These are phyloP conservation scores for Rhizopogon vesiculosus DNA, from an alignment of 768 basidiomycete genomes.

Conservation along the genomic window DNA sequence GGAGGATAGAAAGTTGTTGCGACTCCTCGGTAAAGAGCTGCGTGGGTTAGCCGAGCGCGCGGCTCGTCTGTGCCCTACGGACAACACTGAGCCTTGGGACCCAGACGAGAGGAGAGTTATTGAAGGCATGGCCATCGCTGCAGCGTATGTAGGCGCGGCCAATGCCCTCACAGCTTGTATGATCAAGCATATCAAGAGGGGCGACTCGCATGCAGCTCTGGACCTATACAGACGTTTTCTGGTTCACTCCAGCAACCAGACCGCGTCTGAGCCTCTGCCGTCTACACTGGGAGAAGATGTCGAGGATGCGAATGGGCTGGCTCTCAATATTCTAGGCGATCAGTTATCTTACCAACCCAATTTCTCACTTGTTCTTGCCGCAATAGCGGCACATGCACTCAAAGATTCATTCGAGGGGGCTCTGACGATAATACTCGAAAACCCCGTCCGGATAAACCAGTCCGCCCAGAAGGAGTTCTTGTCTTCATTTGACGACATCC, in stretches of 20 bases:
- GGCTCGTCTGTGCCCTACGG: constrained; percentile 20
- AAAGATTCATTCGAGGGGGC: constrained; percentile 54
- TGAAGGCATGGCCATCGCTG: constrained; percentile 45
- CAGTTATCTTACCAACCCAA: constrained; percentile 19
- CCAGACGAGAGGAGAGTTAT: constrained; percentile 25
- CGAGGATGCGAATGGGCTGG: constrained; percentile 21
- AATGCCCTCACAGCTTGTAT: constrained; percentile 49
- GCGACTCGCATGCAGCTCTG: constrained; percentile 39
- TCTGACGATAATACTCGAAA: constrained; percentile 37
- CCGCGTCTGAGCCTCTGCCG: constrained; percentile 13
- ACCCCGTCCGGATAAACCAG: constrained; percentile 31
- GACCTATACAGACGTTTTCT: constrained; percentile 39
- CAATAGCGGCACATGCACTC: constrained; percentile 58
- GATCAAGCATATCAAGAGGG: constrained; percentile 36
- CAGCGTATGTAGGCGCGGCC: constrained; percentile 40
- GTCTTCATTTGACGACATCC: constrained; percentile 28
- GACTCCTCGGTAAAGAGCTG: constrained; percentile 42
- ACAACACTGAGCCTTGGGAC: constrained; percentile 17
- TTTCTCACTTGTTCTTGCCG: constrained; percentile 44
- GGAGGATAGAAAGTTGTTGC: constrained; percentile 37
- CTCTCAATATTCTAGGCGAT: constrained; percentile 15
- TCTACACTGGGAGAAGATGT: constrained; percentile 8
- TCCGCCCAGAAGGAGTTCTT: constrained; percentile 36
- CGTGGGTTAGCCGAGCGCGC: constrained; percentile 35
- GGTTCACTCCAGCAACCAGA: constrained; percentile 13